Base-by-base conservation (phyloP, 306 rosid species). In the Vigna trinervia region DNA sequence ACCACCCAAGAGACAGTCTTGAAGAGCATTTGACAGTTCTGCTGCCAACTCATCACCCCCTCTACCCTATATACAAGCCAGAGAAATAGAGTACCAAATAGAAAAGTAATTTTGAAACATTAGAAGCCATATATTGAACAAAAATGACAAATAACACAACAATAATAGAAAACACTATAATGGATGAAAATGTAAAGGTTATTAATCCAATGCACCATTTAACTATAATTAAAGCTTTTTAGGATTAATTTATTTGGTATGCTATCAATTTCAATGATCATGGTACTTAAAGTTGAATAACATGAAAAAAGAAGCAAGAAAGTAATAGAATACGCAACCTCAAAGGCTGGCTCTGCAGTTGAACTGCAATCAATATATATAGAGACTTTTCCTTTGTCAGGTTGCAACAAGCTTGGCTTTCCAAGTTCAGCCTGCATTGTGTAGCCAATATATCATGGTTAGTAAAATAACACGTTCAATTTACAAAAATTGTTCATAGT, bases 391-490 rank as follows among this genome's bases (percentile, higher is more conserved):
- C 97, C 97, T 84, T 88, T 90, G 83, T 88, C 83, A 34, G 97
- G 92, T 56, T 89, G 96, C 79, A 81, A 12, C 3, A 73, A 43
- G 82, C 80, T 87, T 2, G 97, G 98, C 84, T 78, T 92, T 82
- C 98, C 97, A 81, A 94, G 94, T 86, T 92, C 97, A 72, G 93
- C 98, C 98, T 92, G 88, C 83, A 85, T 86, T 77, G 75, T 41
- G 60, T 12, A 47, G 69, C 50, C 77, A 70, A 78, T 36, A 19
- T 76, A 74, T 53, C 36, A 67, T 78, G 74, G 61, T 71, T 34
- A 19, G 60, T 30, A 39, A 77, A 39, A 54, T 61, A 80, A 71
- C 53, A 43, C 14, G 71, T 56, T 60, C 12, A 10, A 73, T 47
- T 62, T 76, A 12, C 41, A 43, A 53, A 22, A 78, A 4, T 13